Conservation (phyloP, 371 early-diverging fungal species). For the Rhizomucor pusillus region DNA sequence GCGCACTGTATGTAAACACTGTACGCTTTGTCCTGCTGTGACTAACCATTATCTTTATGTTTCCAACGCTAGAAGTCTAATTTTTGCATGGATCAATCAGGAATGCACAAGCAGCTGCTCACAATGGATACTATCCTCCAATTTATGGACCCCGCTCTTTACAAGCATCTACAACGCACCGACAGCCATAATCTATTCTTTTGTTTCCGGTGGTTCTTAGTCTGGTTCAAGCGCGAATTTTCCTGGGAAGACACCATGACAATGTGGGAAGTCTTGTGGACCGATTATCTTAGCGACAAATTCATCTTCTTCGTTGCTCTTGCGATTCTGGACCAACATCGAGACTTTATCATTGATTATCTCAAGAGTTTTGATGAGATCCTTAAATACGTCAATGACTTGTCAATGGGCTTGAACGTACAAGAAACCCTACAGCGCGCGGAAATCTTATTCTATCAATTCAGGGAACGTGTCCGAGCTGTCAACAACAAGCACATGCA, state of each 20-base stretch:
- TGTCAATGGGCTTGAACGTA: constrained; percentile 74
- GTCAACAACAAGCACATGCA: constrained; percentile 25
- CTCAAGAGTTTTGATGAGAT: constrained; percentile 86
- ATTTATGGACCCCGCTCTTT: constrained; percentile 79
- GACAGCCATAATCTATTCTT: constrained; percentile 88
- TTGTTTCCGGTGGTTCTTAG: constrained; percentile 93
- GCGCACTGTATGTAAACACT: constrained; percentile 59
- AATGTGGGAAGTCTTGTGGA: constrained; percentile 91
- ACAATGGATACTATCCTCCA: constrained; percentile 75
- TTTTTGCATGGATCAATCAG: constrained; percentile 82
- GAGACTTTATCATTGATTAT: constrained; percentile 76
- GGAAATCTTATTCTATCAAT: constrained; percentile 76
- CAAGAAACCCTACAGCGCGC: constrained; percentile 78
- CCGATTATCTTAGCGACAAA: constrained; percentile 74
- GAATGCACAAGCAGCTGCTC: constrained; percentile 84
- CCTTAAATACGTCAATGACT: constrained; percentile 90
- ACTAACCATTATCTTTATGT: background rate
- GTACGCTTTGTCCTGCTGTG: background rate
- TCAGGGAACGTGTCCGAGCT: constrained; percentile 53
- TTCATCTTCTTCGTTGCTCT: constrained; percentile 89
- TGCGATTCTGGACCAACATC: constrained; percentile 84
- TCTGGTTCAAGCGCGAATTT: constrained; percentile 95
- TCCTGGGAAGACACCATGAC: constrained; percentile 74
- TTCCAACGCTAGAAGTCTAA: constrained; percentile 55
- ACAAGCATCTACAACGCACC: constrained; percentile 72